Conservation (phyloP, 2,329 filamentous ascomycete species). For the Talaromyces pinophilus region DNA sequence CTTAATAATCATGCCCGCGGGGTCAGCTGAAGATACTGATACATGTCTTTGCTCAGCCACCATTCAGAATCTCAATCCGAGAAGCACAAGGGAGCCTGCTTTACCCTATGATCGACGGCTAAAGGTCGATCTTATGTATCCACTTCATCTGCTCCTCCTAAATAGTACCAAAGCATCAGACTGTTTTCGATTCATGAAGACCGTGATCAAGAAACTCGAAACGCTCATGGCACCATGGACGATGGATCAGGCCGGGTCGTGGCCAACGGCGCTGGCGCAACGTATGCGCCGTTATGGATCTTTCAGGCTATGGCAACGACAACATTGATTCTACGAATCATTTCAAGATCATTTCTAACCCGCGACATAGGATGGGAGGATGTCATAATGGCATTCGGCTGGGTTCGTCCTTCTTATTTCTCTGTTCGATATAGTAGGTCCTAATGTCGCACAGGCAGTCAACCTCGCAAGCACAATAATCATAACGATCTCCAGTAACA, state of each 20-base stretch:
- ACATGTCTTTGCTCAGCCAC: conserved; percentile 2
- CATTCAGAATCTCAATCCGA: neutral
- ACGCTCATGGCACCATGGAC: conserved; percentile 1
- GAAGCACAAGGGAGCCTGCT: neutral
- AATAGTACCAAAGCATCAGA: neutral
- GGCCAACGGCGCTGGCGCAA: neutral
- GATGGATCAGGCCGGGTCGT: neutral
- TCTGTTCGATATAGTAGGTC: too few relatives aligned
- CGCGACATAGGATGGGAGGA: conserved; percentile 16
- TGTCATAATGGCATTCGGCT: conserved; percentile 7
- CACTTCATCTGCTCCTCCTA: neutral
- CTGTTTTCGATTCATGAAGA: neutral
- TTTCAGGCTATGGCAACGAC: conserved; percentile 5
- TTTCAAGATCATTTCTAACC: conserved; percentile 1
- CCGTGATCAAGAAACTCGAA: neutral
- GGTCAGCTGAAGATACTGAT: neutral
- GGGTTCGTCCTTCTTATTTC: neutral
- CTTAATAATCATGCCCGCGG: neutral
- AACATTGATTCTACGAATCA: conserved; percentile 11
- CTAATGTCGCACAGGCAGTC: neutral
- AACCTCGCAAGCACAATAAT: neutral
- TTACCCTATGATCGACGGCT: neutral
- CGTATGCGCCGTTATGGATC: conserved; percentile 5
- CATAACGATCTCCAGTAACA: neutral
- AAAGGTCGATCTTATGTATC: neutral